Evolutionary conservation across 2,329 filamentous ascomycete genomes (phyloP).

Genomic region (Colletotrichum sp.): DNA sequence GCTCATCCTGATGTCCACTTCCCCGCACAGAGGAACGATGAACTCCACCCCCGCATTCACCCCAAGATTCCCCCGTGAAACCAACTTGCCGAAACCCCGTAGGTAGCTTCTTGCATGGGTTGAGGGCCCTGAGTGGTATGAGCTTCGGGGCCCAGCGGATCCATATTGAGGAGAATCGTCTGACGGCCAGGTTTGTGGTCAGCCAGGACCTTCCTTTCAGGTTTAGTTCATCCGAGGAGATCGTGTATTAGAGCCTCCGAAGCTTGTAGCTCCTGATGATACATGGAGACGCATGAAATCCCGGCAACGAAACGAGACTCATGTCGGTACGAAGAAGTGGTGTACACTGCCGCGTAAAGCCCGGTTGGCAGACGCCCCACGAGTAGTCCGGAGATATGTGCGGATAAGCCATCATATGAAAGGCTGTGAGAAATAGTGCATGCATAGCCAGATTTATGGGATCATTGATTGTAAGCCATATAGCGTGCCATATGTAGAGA

Average conservation of each 20-base stretch:
- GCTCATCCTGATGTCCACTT: background rate
- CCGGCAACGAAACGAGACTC: fast-evolving
- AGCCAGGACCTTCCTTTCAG: background rate
- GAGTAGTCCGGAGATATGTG: background rate
- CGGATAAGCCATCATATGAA: too few species aligned
- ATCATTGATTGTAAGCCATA: too few species aligned
- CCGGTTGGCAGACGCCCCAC: fast-evolving
- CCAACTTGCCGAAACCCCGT: background rate
- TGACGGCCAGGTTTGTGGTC: background rate
- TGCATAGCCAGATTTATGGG: too few species aligned
- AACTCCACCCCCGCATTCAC: background rate
- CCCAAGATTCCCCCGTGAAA: background rate
- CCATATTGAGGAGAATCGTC: background rate
- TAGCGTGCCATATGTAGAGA: background rate
- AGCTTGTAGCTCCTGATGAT: background rate
- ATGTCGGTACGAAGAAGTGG: background rate
- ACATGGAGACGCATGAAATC: background rate
- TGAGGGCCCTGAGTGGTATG: background rate
- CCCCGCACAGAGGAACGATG: background rate
- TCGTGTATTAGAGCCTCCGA: background rate
- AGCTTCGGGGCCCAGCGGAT: background rate
- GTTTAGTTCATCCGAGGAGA: background rate
- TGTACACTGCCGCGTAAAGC: background rate
- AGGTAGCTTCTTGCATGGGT: background rate
- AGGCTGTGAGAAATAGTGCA: too few species aligned